Percentiles rank a stretch among this genome's conserved stretches.
phyloP scores from a whole-genome alignment of 805 yeast genomes.

The Lachancea dasiensis region DNA sequence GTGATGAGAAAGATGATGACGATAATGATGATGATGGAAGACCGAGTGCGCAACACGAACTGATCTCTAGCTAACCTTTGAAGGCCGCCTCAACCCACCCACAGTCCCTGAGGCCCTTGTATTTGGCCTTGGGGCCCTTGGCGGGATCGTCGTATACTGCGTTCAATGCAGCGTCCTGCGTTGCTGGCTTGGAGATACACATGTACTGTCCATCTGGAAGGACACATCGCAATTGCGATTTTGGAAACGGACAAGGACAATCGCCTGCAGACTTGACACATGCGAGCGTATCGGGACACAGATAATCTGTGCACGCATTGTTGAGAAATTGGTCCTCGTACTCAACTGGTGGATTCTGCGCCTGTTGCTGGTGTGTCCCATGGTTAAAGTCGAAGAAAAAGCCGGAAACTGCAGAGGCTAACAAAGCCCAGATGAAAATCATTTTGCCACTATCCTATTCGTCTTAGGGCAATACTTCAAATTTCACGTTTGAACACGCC shows the following conservation, averaged over 20 bases:
- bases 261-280: slow-evolving; percentile 67
- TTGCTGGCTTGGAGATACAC: slow-evolving; percentile 80
- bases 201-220: slow-evolving; percentile 61
- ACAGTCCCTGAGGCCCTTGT: slow-evolving; percentile 65
- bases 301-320: slow-evolving; percentile 52
- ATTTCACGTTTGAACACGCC: too few relatives aligned
- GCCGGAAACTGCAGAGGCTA: slow-evolving; percentile 4
- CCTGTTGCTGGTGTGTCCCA: slow-evolving; percentile 35
- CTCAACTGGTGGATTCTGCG: slow-evolving; percentile 26
- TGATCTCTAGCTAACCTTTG: slow-evolving; percentile 38
- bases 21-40: not conserved
- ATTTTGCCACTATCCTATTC: too few relatives aligned
- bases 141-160: slow-evolving; percentile 40
- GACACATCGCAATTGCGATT: slow-evolving; percentile 74
- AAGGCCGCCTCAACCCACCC: slow-evolving; percentile 76
- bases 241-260: slow-evolving; percentile 90
- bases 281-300: slow-evolving; percentile 76
- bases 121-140: slow-evolving; percentile 40
- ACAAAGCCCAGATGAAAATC: not conserved
- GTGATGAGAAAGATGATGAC: too few relatives aligned
- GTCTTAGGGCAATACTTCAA: too few relatives aligned
- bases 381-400: slow-evolving; percentile 37
- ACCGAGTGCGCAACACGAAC: not conserved
- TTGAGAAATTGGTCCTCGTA: slow-evolving; percentile 35
- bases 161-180: slow-evolving; percentile 34